Evolutionary conservation across 306 rosid genomes (phyloP).

Genomic region (Benincasa hispida): DNA sequence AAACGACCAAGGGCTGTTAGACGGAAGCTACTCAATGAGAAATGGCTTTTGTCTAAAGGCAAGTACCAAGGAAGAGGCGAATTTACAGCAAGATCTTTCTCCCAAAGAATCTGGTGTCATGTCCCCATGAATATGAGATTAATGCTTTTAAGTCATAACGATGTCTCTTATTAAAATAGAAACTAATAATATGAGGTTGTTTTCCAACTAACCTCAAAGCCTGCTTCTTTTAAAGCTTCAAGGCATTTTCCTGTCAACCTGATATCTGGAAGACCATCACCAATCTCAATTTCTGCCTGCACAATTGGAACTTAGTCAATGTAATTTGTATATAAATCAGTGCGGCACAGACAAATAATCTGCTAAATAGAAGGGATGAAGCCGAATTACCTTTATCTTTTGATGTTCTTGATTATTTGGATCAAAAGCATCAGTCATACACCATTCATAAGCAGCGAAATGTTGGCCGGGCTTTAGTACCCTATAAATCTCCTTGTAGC

Average conservation of each 20-base stretch:
- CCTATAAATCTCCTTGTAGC: conserved; percentile 89
- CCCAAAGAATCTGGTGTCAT: conserved; percentile 60
- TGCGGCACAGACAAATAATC: background rate
- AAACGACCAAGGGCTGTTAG: conserved; percentile 68
- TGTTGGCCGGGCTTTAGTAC: conserved; percentile 83
- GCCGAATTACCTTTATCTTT: conserved; percentile 57
- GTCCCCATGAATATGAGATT: background rate
- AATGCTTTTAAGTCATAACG: background rate
- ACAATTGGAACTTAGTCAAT: background rate
- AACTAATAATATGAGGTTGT: background rate
- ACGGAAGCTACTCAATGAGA: conserved; percentile 89
- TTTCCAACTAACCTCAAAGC: conserved; percentile 68
- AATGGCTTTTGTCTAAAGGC: conserved; percentile 80
- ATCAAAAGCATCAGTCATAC: conserved; percentile 86
- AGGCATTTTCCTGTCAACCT: conserved; percentile 72
- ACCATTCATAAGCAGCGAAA: conserved; percentile 98
- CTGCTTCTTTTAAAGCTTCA: conserved; percentile 85
- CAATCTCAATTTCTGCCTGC: conserved; percentile 91
- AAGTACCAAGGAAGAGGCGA: conserved; percentile 85
- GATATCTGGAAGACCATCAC: conserved; percentile 95
- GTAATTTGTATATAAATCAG: background rate
- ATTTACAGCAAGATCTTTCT: conserved; percentile 58
- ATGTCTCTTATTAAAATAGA: background rate
- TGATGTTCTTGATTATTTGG: conserved; percentile 57
- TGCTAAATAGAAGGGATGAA: background rate